phyloP scores from a whole-genome alignment of 2,329 filamentous ascomycete genomes.

The Lasiodiplodia citricola region DNA sequence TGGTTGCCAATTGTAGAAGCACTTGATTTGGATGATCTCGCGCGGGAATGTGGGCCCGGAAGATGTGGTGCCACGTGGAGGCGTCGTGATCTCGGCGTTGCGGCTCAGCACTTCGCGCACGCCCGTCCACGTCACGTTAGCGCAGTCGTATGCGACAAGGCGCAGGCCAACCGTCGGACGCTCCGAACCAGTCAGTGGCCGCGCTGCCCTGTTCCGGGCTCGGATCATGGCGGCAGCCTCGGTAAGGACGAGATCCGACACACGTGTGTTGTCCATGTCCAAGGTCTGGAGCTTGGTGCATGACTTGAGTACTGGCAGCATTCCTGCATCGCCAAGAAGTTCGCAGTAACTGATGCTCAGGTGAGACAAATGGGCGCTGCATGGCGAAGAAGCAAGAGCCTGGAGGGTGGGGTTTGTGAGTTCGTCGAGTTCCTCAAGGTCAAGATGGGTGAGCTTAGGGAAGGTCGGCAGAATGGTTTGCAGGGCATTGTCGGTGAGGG shows the following conservation, averaged over 20 bases:
- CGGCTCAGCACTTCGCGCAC: slow-evolving; percentile 83
- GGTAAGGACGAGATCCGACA: slow-evolving; percentile 82
- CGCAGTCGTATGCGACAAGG: slow-evolving; percentile 88
- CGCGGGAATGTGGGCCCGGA: slow-evolving; percentile 65
- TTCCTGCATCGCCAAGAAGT: slow-evolving; percentile 78
- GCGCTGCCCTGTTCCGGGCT: slow-evolving; percentile 61
- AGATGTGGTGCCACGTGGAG: slow-evolving; percentile 37
- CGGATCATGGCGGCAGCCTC: slow-evolving; percentile 85
- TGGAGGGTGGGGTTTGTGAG: slow-evolving; percentile 78
- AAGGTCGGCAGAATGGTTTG: slow-evolving; percentile 74
- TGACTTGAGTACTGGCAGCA: slow-evolving; percentile 79
- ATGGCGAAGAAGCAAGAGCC: slow-evolving; percentile 77
- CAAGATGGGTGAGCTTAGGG: slow-evolving; percentile 80
- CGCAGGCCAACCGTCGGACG: slow-evolving; percentile 64
- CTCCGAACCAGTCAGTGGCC: slow-evolving; percentile 37
- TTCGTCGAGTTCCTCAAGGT: slow-evolving; percentile 82
- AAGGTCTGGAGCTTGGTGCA: slow-evolving; percentile 73
- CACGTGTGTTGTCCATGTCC: slow-evolving; percentile 91
- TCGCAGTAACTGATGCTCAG: slow-evolving; percentile 92
- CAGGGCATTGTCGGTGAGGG: slow-evolving; percentile 75
- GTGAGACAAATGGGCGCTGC: slow-evolving; percentile 73
- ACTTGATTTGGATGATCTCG: slow-evolving; percentile 85
- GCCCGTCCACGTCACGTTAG: slow-evolving; percentile 90
- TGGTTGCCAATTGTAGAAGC: slow-evolving; percentile 94
- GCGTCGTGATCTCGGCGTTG: slow-evolving; percentile 75